A percentile compares a stretch with the other conserved stretches of the same genome.
These are phyloP conservation scores for Capsella bursapastoris DNA, from an alignment of 345 rosid genomes.

Conservation along the genomic window DNA sequence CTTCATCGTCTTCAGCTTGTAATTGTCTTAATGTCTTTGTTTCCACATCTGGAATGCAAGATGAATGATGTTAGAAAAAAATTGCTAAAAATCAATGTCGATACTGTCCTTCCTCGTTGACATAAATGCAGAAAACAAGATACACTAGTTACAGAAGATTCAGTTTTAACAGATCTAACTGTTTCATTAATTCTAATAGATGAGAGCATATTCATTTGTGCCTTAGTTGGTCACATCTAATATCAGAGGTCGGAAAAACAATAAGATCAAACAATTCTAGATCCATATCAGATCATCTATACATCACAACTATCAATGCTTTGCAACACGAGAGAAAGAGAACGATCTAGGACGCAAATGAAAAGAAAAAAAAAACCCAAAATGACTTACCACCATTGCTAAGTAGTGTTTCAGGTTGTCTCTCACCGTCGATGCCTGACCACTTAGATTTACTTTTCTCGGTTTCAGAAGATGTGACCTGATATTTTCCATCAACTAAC, in stretches of 20 bases:
- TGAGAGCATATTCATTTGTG: constrained; percentile 9
- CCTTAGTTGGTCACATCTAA: constrained; percentile 9
- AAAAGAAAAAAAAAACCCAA: not conserved
- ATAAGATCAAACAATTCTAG: constrained; percentile 3
- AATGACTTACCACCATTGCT: constrained; percentile 48
- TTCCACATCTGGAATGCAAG: constrained; percentile 49
- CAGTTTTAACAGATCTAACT: constrained; percentile 9
- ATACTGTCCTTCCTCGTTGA: constrained; percentile 13
- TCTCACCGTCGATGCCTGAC: constrained; percentile 39
- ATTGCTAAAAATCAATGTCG: constrained; percentile 7
- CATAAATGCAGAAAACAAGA: constrained; percentile 7
- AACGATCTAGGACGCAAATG: constrained; percentile 20
- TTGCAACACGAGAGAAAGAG: constrained; percentile 5
- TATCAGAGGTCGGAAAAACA: constrained; percentile 18
- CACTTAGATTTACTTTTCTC: constrained; percentile 52
- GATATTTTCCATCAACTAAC: constrained; percentile 59
- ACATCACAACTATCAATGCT: constrained; percentile 10
- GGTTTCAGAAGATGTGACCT: constrained; percentile 50
- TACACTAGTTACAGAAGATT: constrained; percentile 11
- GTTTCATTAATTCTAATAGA: constrained; percentile 1
- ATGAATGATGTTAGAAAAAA: constrained; percentile 11
- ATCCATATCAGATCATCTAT: not conserved
- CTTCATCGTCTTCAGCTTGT: constrained; percentile 85
- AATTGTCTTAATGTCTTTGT: constrained; percentile 75
- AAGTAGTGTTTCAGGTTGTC: constrained; percentile 40